Conservation (phyloP, 2,329 filamentous ascomycete genomes). For the Fusarium sp. region DNA sequence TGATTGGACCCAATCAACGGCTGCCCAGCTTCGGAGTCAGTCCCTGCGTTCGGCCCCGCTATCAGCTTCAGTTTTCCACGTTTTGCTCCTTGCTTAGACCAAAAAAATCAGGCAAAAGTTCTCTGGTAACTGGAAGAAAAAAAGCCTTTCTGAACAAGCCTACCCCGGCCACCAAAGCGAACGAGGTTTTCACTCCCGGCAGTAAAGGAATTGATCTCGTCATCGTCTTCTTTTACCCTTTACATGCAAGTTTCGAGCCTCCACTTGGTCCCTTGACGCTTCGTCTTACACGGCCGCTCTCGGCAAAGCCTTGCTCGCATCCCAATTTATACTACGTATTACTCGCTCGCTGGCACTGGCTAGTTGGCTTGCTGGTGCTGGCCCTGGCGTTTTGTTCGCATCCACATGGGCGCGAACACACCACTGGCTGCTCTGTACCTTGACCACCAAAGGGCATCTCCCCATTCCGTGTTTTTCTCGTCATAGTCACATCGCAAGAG, state of each 20-base stretch:
- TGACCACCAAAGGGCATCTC: slow-evolving; percentile 36
- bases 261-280: slow-evolving; percentile 34
- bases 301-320: slow-evolving; percentile 43
- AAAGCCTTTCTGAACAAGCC: slow-evolving; percentile 38
- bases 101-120: slow-evolving; percentile 29
- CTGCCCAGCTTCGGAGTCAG: slow-evolving; percentile 40
- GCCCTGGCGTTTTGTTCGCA: slow-evolving; percentile 38
- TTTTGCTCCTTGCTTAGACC: slow-evolving; percentile 31
- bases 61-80: slow-evolving; percentile 39
- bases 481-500: slow-evolving; percentile 47
- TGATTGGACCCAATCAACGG: slow-evolving; percentile 41
- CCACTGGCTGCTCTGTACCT: slow-evolving; percentile 40
- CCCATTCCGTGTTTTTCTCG: slow-evolving; percentile 50
- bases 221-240: slow-evolving; percentile 42
- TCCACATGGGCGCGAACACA: slow-evolving; percentile 43
- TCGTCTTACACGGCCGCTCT: slow-evolving; percentile 47
- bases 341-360: slow-evolving; percentile 22
- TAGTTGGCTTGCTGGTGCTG: slow-evolving; percentile 25
- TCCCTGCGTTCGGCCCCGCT: slow-evolving; percentile 46
- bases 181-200: slow-evolving; percentile 29
- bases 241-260: slow-evolving; percentile 29
- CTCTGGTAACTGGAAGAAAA: slow-evolving; percentile 33
- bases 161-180: slow-evolving; percentile 46
- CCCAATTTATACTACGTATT: slow-evolving; percentile 26
- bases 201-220: slow-evolving; percentile 48